Base-by-base conservation (phyloP, 768 basidiomycete species). In the Lentinula detonsa region DNA sequence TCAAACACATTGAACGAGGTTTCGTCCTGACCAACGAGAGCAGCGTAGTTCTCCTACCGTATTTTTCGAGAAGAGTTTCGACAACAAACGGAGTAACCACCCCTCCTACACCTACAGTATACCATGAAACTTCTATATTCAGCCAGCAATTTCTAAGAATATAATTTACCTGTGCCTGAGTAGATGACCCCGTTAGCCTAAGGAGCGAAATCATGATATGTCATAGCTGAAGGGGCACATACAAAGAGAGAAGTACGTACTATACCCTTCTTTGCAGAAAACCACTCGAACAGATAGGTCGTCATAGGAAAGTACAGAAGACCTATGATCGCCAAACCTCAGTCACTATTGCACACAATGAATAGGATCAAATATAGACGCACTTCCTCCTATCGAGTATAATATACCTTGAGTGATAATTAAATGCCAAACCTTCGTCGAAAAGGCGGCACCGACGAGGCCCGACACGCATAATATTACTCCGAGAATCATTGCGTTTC, bases 401-500 rank as follows among this genome's bases (percentile, higher is more conserved):
- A 71, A 46, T 11, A 69, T 65, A 34, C 71, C 71, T 63, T 72
- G 71, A 2, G 52, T 69, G 60, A 60, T 55, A 18, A 49, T 61
- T 53, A 62, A 60, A 48, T 59, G 62, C 62, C 67, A 63, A 33
- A 62, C 65, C 28, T 60, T 57, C 11, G 50, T 65, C n/a, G 66
- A 62, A 62, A 62, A 72, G 45, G 69, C 70, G 21, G 69, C 70
- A 1, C 62, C 71, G 18, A 71, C 65, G 5, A 72, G 56, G 31
- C 71, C 71, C 1, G 57, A 57, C 18, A 65, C 70, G 34, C 68
- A 68, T n/a, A 71, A 39, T 6, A 60, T 46, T 3, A 64, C 55
- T 4, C 71, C 71, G 7, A 67, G 8, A 48, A 65, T 66, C 65
- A 72, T 67, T 4, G 63, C n/a, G 2, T 51, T 53, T n/a, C 63